Evolutionary conservation across 768 basidiomycete species (phyloP).

Genomic region (Pleurotus pulmonarius): DNA sequence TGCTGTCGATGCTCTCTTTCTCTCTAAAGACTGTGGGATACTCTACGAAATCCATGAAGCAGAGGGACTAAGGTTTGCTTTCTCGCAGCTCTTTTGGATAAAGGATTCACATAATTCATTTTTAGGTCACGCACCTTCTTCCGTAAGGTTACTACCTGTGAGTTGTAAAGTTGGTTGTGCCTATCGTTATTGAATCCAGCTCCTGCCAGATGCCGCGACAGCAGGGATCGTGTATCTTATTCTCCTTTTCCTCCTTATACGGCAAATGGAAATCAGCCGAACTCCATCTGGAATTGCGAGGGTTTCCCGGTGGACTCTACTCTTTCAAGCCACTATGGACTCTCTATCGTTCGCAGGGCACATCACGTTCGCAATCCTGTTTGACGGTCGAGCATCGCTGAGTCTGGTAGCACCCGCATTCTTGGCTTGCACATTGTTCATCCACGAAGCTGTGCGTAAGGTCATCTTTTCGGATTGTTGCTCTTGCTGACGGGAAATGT

Average conservation of each 20-base stretch:
- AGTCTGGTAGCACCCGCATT: constrained; percentile 84
- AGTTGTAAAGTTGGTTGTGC: constrained; percentile 12
- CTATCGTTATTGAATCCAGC: constrained; percentile 5
- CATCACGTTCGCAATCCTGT: constrained; percentile 82
- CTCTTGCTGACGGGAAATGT: not conserved
- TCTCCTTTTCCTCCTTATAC: constrained; percentile 63
- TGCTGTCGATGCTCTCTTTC: constrained; percentile 56
- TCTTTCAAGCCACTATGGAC: constrained; percentile 76
- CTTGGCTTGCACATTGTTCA: constrained; percentile 72
- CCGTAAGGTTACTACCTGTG: constrained; percentile 68
- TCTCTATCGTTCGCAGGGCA: constrained; percentile 85
- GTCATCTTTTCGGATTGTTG: not conserved
- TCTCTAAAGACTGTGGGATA: constrained; percentile 81
- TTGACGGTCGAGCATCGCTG: constrained; percentile 77
- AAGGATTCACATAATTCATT: not conserved
- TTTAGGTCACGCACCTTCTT: constrained; percentile 61
- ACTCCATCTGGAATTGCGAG: constrained; percentile 78
- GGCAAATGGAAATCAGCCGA: constrained; percentile 71
- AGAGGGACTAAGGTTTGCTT: constrained; percentile 61
- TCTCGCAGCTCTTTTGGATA: not conserved
- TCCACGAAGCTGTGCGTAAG: constrained; percentile 76
- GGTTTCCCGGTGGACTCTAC: constrained; percentile 80
- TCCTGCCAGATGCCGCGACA: constrained; percentile 62
- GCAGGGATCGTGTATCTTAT: constrained; percentile 63
- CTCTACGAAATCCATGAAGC: constrained; percentile 63